Base-by-base conservation (phyloP, 2,329 filamentous ascomycete genomes). In the Leptographium procerum region DNA sequence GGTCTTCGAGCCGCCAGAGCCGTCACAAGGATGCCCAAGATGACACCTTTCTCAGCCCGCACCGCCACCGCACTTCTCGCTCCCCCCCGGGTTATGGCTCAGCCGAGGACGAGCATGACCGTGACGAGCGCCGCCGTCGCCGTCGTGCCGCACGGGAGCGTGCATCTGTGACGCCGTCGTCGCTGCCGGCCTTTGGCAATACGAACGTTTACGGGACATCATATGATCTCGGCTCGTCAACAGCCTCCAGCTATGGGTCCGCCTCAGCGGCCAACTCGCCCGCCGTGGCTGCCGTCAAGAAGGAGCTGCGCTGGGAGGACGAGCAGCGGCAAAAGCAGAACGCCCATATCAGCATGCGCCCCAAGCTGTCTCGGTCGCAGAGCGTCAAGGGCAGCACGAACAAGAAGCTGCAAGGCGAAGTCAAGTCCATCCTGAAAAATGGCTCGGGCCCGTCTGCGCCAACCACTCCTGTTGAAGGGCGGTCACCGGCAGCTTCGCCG, bases 351-450 rank as follows among this genome's bases (percentile, higher is more conserved):
- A 57, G 61, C 48, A 61, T 52, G 52, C 68, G 69, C 8, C 64
- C 66, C 43, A 63, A 61, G 58, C 62, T 63, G 40, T 55, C 54
- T 34, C 65, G 63, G 22, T 33, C 57, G 33, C 43, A 58, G 51
- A 47, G 61, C 14, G 43, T 57, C 52, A 57, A 55, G 52, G 52
- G n/a, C 52, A 58, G 40, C 56, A 13, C 34, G 36, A 59, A 57
- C 56, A 13, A 31, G 36, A 59, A 57, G 24, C 59, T 61, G 53
- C 61, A 64, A 24, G 57, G 60, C 29, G 62, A 65, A 56, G 61
- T 66, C 33, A 70, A 69, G 64, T 64, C 67, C 6, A 70, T 70
- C 50, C 63, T 71, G 11, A 71, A 71, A 65, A 66, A 65, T 31
- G 50, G 24, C 19, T 19, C 11, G 33, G 24, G 16, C 33, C 52